Evolutionary conservation across 1,284 basidiomycete genomes (phyloP).

Genomic region (Sanghuangporus weigelae): DNA sequence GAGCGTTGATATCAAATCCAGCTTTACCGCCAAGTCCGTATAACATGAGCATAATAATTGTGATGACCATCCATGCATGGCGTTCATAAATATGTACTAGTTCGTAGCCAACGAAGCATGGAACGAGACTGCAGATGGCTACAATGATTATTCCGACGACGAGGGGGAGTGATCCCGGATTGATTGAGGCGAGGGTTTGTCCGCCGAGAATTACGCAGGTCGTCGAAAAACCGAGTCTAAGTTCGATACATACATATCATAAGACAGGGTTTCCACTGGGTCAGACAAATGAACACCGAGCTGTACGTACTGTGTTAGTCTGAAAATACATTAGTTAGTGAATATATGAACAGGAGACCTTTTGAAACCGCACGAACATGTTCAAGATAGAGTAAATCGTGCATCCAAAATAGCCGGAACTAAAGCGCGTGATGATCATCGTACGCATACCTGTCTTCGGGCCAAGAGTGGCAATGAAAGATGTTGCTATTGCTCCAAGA

Average conservation of each 20-base stretch:
- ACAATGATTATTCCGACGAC: conserved; percentile 43
- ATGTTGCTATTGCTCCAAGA: conserved; percentile 36
- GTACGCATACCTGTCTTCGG: conserved; percentile 57
- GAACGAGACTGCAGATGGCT: conserved; percentile 37
- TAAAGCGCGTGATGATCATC: conserved; percentile 52
- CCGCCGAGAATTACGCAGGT: conserved; percentile 44
- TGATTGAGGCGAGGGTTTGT: conserved; percentile 41
- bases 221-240: conserved; percentile 42
- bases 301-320: conserved; percentile 40
- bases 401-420: conserved; percentile 52
- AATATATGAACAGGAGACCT: background rate
- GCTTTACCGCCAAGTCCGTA: conserved; percentile 50
- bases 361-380: conserved; percentile 25
- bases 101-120: conserved; percentile 46
- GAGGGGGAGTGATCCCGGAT: conserved; percentile 37
- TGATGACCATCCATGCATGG: conserved; percentile 54
- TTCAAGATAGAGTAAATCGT: conserved; percentile 54
- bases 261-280: background rate
- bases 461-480: conserved; percentile 55
- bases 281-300: background rate
- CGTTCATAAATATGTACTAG: conserved; percentile 56
- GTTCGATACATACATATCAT: background rate
- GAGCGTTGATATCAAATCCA: conserved; percentile 43
- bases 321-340: background rate
- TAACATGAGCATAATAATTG: conserved; percentile 51